These are phyloP conservation scores for Picea glauca DNA, from an alignment of 75 land plant genomes.

Conservation along the genomic window DNA sequence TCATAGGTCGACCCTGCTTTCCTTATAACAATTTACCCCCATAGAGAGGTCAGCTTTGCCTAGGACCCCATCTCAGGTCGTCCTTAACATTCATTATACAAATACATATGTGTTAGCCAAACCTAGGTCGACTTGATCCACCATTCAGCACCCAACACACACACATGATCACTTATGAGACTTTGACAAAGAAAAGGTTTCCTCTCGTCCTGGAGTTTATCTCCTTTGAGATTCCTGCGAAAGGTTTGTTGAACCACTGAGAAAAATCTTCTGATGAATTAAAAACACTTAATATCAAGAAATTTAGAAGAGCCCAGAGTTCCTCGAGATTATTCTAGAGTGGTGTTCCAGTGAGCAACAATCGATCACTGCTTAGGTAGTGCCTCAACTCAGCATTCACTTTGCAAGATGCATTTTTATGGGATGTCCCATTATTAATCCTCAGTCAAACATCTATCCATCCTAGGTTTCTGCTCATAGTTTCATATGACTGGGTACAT, in stretches of 20 bases:
- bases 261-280: constrained; percentile 98
- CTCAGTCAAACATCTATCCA: no score
- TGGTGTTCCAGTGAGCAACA: constrained; percentile 97
- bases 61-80: no score
- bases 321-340: constrained; percentile 98
- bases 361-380: constrained; percentile 82
- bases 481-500: constrained; percentile 52
- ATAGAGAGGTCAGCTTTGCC: no score
- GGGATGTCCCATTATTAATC: constrained; percentile 54
- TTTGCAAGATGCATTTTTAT: constrained; percentile 98
- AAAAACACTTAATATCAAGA: constrained; percentile 89
- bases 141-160: no score
- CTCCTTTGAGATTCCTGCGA: constrained; percentile 32
- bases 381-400: constrained; percentile 93
- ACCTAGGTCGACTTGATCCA: no score
- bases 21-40: no score
- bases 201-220: no score
- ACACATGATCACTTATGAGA: no score
- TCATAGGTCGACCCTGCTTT: no score
- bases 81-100: no score
- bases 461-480: constrained; percentile 5
- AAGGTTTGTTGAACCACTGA: constrained; percentile 99
- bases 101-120: no score
- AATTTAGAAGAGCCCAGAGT: constrained; percentile 94
- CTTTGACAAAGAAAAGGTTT: no score